These are phyloP conservation scores for Chalaropsis ovoidea DNA, from an alignment of 2,329 filamentous ascomycete species.

Conservation along the genomic window DNA sequence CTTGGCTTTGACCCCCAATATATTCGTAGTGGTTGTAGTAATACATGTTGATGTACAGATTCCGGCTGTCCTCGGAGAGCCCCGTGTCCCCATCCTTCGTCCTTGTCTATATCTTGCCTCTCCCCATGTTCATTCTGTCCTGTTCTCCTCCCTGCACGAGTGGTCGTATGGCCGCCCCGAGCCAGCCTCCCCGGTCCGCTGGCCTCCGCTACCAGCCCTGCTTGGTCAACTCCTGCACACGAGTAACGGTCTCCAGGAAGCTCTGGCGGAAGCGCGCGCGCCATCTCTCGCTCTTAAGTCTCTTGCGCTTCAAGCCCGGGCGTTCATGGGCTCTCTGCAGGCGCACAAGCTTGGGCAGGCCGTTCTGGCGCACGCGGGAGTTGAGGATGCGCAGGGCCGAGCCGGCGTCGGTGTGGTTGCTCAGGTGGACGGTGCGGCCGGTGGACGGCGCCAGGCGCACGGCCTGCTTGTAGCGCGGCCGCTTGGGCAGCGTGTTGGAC, in stretches of 20 bases:
- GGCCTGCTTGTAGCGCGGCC: slow-evolving; percentile 25
- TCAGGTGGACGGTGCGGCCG: slow-evolving; percentile 39
- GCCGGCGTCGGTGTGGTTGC: slow-evolving; percentile 38
- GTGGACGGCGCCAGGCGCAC: slow-evolving; percentile 37
- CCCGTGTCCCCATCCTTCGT: not conserved
- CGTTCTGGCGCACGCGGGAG: slow-evolving; percentile 41
- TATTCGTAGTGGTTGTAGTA: slow-evolving; percentile 19
- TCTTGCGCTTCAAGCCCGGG: slow-evolving; percentile 66
- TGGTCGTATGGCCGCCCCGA: not conserved
- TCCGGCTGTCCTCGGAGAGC: not conserved
- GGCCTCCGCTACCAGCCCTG: slow-evolving; percentile 63
- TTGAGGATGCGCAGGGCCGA: slow-evolving; percentile 38
- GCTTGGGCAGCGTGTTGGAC: slow-evolving; percentile 3
- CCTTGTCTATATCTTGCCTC: slow-evolving; percentile 1
- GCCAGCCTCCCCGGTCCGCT: not conserved
- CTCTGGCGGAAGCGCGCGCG: slow-evolving; percentile 56
- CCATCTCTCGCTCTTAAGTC: slow-evolving; percentile 60
- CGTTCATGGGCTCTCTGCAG: slow-evolving; percentile 65
- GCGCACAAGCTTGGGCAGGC: slow-evolving; percentile 44
- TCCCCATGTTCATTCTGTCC: slow-evolving; percentile 3
- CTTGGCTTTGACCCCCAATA: not conserved
- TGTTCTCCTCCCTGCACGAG: not conserved
- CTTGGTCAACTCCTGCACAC: slow-evolving; percentile 59
- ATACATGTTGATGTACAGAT: slow-evolving; percentile 23
- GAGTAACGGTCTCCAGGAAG: slow-evolving; percentile 53